phyloP scores from a whole-genome alignment of 257 asterid genomes.

The Cordia subcordata region DNA sequence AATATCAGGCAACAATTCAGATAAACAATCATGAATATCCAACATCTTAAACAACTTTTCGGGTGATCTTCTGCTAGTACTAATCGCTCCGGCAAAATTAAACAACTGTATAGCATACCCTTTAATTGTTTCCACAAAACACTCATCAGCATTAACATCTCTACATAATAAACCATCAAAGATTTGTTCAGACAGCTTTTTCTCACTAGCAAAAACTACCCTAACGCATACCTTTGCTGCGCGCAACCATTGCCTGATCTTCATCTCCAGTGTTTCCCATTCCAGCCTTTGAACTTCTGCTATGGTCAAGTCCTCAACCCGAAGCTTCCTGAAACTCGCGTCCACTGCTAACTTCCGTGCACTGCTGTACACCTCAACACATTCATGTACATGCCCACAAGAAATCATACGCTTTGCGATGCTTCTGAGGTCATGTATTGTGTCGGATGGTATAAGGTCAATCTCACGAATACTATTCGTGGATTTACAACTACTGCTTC shows the following conservation, averaged over 20 bases:
- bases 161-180: slow-evolving; percentile 37
- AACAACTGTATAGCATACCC: slow-evolving; percentile 36
- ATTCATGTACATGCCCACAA: slow-evolving; percentile 65
- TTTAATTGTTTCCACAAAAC: slow-evolving; percentile 37
- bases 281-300: slow-evolving; percentile 39
- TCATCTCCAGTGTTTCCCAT: slow-evolving; percentile 33
- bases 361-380: slow-evolving; percentile 57
- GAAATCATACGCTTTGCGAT: slow-evolving; percentile 83
- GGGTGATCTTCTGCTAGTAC: slow-evolving; percentile 35
- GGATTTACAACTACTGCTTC: slow-evolving; percentile 42
- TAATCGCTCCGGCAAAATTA: slow-evolving; percentile 42
- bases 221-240: slow-evolving; percentile 31
- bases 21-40: slow-evolving; percentile 36
- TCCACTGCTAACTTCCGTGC: slow-evolving; percentile 35
- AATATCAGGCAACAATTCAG: slow-evolving; percentile 27
- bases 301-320: slow-evolving; percentile 32
- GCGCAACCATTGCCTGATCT: slow-evolving; percentile 36
- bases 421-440: slow-evolving; percentile 67
- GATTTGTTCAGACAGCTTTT: slow-evolving; percentile 30
- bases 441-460: slow-evolving; percentile 67
- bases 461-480: slow-evolving; percentile 61
- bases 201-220: slow-evolving; percentile 35
- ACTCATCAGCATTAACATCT: slow-evolving; percentile 24
- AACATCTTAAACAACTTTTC: slow-evolving; percentile 44
- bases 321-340: slow-evolving; percentile 23